Base-by-base conservation (phyloP, 768 basidiomycete genomes). In the Rhodotorula kratochvilovae region DNA sequence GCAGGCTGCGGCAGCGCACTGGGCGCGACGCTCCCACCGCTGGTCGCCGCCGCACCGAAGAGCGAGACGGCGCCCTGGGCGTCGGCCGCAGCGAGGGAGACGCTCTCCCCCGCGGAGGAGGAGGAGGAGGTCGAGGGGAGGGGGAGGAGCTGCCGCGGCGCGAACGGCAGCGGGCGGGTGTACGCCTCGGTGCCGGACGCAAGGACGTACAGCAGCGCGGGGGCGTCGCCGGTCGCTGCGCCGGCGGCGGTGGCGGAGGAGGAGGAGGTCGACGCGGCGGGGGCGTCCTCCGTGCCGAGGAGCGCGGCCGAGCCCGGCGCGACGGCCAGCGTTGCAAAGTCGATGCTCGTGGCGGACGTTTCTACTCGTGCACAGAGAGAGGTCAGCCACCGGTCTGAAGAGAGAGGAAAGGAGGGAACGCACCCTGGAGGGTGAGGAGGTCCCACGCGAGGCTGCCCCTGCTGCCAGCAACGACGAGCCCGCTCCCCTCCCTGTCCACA, bases 31-130 rank as follows among this genome's bases (percentile, higher is more conserved):
- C 23, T 23, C 4, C 45, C 39, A 3, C 63, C 63, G 5, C 46
- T 36, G 23, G 57, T n/a, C 1, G 72, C 80, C 27, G 83, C 80
- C 68, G 91, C 87, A 2, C 91, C 91, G 62, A 91, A 84, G 56
- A 88, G 79, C 16, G 89, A 83, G 25, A 90, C 84, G 61, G 83
- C 83, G 84, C 89, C 90, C 31, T 82, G 80, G 13, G 84, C 79
- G 21, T 89, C 90, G 72, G 92, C 83, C n/a, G 86, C 90, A 21
- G 90, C 84, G 63, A 92, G 82, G 57, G 83, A 85, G 78, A 86
- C 87, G 19, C 81, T 73, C 5, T 80, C 72, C 46, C 79, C 77
- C 5, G 81, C 63, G 62, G 82, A 81, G 77, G 80, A 81, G 63
- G 70, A 77, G 42, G 81, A 61, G 63, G 82, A 81, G 76, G 80